Base-by-base conservation (phyloP, 2,329 filamentous ascomycete species). In the Myriosclerotinia curreyana region DNA sequence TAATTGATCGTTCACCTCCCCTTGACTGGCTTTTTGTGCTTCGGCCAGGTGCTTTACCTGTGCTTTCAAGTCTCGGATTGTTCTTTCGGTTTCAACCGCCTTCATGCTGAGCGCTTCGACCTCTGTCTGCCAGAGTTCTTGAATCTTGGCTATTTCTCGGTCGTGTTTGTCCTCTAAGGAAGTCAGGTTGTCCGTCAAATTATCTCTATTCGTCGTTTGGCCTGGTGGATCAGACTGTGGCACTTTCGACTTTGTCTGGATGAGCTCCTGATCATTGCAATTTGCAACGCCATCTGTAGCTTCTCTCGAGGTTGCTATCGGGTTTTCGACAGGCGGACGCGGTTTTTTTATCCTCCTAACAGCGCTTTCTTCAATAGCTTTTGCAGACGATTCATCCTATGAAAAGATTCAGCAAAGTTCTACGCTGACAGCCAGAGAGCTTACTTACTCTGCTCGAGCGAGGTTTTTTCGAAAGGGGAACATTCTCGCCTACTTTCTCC, bases 91-190 rank as follows among this genome's bases (percentile, higher is more conserved):
- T 22, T 64, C 36, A 28, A 9, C 25, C 17, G 59, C 38, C 51
- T 46, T 64, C 25, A 28, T 38, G 5, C 48, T 28, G 11, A 49
- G 12, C 14, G 22, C 38, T 25, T 64, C 61, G 11, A 36, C 38
- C n/a, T 64, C 53, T 36, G 20, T 5, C 46, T 64, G 61, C 61
- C 61, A 64, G 2, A 59, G 53, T 14, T 38, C 42, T 60, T 59
- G 61, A 3, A 64, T 42, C 2, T 34, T 44, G 20, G 9, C 15
- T 36, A 64, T 64, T 51, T 59, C 38, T 8, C 1, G 36, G 5
- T 51, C 31, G 14, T 49, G 17, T 46, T 44, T 53, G 3, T 44
- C 25, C 14, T 46, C 46, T 36, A 52, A 12, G 12, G 36, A 44
- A 0, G 6, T 50, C 14, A 59, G 17, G 11, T 14, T n/a, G 5